Percentiles rank a stretch among this genome's conserved stretches.
Evolutionary conservation across 139 green algal species (phyloP).

Genomic region (Chlamydomonas sphaeroides): DNA sequence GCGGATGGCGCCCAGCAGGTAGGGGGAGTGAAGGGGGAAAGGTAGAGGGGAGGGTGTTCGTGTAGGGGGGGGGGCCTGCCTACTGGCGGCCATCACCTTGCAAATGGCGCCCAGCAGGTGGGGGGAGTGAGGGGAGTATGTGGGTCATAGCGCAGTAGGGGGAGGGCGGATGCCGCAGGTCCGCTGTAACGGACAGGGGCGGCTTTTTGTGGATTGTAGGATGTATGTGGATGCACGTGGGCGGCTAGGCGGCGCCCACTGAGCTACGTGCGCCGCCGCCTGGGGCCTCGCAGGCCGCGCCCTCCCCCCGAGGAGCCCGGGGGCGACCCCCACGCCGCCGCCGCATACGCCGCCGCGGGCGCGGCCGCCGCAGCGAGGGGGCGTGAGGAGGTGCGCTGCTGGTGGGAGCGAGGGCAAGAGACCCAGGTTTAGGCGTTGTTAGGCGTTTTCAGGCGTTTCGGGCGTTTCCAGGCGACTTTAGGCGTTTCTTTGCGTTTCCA

Average conservation of each 20-base stretch:
- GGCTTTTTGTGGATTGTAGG: no score
- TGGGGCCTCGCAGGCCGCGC: constrained; percentile 42
- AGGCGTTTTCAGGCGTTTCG: no score
- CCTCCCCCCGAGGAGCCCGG: constrained; percentile 74
- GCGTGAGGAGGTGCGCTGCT: constrained; percentile 63
- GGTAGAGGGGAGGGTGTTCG: background rate
- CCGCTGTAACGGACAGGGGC: no score
- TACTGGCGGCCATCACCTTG: constrained; percentile 68
- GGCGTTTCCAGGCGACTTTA: no score
- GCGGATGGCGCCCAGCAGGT: constrained; percentile 40
- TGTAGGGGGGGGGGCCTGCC: constrained; percentile 51
- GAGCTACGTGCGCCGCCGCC: no score
- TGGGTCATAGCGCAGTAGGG: no score
- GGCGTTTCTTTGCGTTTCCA: no score
- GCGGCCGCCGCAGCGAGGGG: constrained; percentile 44
- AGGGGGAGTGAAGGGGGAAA: background rate
- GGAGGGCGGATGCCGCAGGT: no score
- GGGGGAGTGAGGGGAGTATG: background rate
- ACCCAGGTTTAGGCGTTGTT: no score
- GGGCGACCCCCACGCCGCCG: constrained; percentile 61
- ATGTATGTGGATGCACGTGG: no score
- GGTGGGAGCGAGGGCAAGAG: no score
- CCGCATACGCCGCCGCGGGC: constrained; percentile 63
- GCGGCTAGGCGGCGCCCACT: no score
- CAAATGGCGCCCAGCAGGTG: constrained; percentile 40